phyloP scores from a whole-genome alignment of 2,329 filamentous ascomycete genomes.

The Colletotrichum horii region DNA sequence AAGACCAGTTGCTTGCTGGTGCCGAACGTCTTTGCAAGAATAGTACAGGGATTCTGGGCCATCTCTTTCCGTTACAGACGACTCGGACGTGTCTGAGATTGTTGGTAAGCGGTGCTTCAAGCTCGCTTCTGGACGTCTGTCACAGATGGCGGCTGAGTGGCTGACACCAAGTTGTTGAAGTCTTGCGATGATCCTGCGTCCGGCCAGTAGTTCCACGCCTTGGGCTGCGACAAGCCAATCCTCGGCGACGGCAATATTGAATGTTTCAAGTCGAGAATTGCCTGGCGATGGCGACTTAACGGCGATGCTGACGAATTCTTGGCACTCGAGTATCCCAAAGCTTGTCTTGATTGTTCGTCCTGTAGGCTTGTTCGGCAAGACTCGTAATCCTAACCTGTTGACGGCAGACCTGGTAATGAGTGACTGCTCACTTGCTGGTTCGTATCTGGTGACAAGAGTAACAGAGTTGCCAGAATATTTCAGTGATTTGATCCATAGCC shows the following conservation, averaged over 20 bases:
- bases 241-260: not conserved
- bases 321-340: rapidly evolving
- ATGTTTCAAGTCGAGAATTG: not conserved
- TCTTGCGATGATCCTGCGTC: not conserved
- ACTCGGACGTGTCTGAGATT: rapidly evolving
- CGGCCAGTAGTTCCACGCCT: rapidly evolving
- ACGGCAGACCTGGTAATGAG: not conserved
- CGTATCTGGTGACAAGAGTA: not conserved
- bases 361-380: not conserved
- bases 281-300: not conserved
- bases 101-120: not conserved
- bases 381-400: not conserved
- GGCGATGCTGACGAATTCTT: not conserved
- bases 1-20: not conserved
- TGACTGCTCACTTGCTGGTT: not conserved
- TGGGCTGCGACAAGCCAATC: not conserved
- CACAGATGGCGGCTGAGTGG: not conserved
- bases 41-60: rapidly evolving
- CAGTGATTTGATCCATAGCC: not conserved
- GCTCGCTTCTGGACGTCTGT: not conserved
- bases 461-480: not conserved
- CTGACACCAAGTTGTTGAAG: not conserved
- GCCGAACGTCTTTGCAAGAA: not conserved
- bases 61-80: not conserved
- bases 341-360: not conserved